These are phyloP conservation scores for Acanthochlamys bracteata DNA, from an alignment of 106 monocot genomes.

Conservation along the genomic window DNA sequence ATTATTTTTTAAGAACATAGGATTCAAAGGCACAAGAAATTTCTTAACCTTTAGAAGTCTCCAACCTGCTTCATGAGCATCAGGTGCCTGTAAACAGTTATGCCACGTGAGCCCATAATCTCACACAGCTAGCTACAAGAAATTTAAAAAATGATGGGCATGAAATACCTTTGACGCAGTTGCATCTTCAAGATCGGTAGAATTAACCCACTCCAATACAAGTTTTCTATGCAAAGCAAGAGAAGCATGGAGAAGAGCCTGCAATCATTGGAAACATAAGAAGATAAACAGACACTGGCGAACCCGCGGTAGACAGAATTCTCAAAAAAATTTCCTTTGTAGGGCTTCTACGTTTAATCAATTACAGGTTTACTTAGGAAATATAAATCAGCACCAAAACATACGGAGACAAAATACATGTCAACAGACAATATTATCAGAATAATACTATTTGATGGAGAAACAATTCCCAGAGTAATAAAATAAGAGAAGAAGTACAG, in stretches of 20 bases:
- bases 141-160: not conserved
- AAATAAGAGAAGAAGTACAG: no score
- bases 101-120: not conserved
- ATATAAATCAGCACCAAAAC: no score
- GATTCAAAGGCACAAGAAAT: not conserved
- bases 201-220: constrained; percentile 59
- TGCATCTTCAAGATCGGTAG: constrained; percentile 62
- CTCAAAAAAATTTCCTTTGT: no score
- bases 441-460: no score
- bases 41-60: constrained; percentile 58
- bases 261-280: not conserved
- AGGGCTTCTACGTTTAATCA: no score
- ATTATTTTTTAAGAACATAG: not conserved
- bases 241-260: constrained; percentile 85
- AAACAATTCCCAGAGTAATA: no score
- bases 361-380: no score
- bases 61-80: constrained; percentile 70
- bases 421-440: no score
- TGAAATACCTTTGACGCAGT: constrained; percentile 39
- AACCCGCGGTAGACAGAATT: no score
- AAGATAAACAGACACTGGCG: no score
- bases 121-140: not conserved
- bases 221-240: constrained; percentile 49
- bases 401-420: no score
- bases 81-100: constrained; percentile 36